Base-by-base conservation (phyloP, 2,329 filamentous ascomycete species). In the Verticillium dahliae region DNA sequence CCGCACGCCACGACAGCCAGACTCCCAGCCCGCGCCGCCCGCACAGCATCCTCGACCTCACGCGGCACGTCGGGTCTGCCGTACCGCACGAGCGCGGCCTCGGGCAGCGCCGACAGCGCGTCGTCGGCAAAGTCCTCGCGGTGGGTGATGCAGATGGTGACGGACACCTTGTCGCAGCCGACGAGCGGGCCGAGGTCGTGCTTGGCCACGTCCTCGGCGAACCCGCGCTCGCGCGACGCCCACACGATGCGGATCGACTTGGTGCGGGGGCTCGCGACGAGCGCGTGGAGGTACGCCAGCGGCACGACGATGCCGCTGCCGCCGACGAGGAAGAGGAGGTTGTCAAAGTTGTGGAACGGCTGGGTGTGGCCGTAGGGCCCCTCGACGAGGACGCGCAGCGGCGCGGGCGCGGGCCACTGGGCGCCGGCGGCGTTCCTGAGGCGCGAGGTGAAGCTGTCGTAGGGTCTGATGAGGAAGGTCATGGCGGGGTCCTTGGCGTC, bases 381-480 rank as follows among this genome's bases (percentile, higher is more conserved):
- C 14, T 81, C 79, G 6, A 81, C 71, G 0, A 80, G 67, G 0
- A 81, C 69, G 0, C 73, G 71, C 1, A 78, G 57, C 0, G 68
- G 64, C 0, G 69, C 67, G 0, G 72, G 67, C 2, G 61, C 64
- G 0, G 72, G 69, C 62, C 69, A 69, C 1, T 61, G 38, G 0
- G 63, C 59, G 1, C 68, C 67, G 0, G 75, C 75, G 4, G 68
- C 60, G 4, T 74, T 66, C 35, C 71, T 66, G 0, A 81, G 71
- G 1, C 78, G 69, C 0, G 67, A 66, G 0, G 78, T 81, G 66
- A 80, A 80, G 55, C 77, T 71, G 54, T 78, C 74, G 62, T 80
- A 80, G 0, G 78, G 78, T 0, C 78, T 69, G 54, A 81, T 76
- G n/a, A 81, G 68, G 50, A 81, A 80, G 0, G 72, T 72, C 71